Evolutionary conservation across 257 asterid genomes (phyloP).

Genomic region (Haberlea rhodopensis): DNA sequence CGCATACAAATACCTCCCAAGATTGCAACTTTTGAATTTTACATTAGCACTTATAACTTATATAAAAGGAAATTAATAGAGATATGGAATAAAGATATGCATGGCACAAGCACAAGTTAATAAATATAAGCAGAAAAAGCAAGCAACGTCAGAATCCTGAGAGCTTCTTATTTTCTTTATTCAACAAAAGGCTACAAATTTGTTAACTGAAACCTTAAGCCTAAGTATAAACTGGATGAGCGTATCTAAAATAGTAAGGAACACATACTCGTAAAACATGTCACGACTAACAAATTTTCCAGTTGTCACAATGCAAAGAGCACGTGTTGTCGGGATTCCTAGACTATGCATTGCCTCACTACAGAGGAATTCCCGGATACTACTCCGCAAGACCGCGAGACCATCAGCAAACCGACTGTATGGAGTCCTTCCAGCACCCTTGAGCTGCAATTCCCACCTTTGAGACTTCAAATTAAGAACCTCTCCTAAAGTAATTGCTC

Average conservation of each 20-base stretch:
- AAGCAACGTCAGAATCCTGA: not conserved
- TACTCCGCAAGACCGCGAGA: constrained; percentile 93
- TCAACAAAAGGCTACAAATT: not conserved
- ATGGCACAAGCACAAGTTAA: too few species aligned
- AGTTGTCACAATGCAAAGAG: constrained; percentile 81
- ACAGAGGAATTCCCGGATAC: constrained; percentile 94
- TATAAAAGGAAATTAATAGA: not conserved
- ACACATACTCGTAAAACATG: constrained; percentile 95
- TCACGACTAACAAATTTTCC: constrained; percentile 85
- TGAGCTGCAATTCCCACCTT: constrained; percentile 97
- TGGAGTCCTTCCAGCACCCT: constrained; percentile 97
- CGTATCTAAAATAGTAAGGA: constrained; percentile 1
- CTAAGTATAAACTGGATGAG: not conserved
- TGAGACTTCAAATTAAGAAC: constrained; percentile 61
- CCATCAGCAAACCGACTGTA: constrained; percentile 99
- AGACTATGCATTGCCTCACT: constrained; percentile 97
- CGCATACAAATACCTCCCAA: not conserved
- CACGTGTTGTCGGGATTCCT: constrained; percentile 98
- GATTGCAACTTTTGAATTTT: not conserved
- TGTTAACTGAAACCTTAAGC: not conserved
- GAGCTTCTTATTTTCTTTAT: constrained; percentile 10
- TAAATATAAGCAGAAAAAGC: not conserved
- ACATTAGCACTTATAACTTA: not conserved
- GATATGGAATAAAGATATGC: not conserved
- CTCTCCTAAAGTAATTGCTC: constrained; percentile 97